Percentiles rank a stretch among this genome's conserved stretches.
phyloP scores from a whole-genome alignment of 345 rosid species.

The Lagerstroemia speciosa region DNA sequence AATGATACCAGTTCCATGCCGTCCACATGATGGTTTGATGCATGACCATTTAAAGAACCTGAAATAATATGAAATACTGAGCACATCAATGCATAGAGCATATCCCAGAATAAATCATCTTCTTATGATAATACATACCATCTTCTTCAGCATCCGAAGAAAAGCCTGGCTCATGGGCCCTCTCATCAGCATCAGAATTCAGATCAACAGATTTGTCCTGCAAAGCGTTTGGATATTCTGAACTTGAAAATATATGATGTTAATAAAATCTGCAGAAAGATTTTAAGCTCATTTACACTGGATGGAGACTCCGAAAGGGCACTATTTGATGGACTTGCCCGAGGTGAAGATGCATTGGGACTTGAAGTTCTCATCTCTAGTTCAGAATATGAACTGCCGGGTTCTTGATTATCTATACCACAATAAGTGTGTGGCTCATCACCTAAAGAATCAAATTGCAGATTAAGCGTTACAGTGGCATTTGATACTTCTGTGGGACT shows the following conservation, averaged over 20 bases:
- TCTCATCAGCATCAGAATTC: conserved; percentile 43
- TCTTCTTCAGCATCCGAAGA: conserved; percentile 43
- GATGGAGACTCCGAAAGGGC: conserved; percentile 34
- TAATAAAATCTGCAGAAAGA: conserved; percentile 12
- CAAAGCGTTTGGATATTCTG: conserved; percentile 13
- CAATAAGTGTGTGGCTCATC: conserved; percentile 20
- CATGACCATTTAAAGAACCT: conserved; percentile 27
- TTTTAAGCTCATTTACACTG: conserved; percentile 34
- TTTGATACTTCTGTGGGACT: conserved; percentile 19
- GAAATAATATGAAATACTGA: conserved; percentile 28
- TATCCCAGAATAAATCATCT: not conserved
- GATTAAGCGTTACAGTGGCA: conserved; percentile 13
- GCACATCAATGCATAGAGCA: conserved; percentile 13
- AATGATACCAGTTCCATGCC: conserved; percentile 38
- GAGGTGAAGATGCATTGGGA: conserved; percentile 28
- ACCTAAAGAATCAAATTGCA: conserved; percentile 20
- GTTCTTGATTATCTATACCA: conserved; percentile 19
- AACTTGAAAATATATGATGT: conserved; percentile 8
- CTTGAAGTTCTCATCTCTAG: conserved; percentile 24
- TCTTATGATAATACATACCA: conserved; percentile 22
- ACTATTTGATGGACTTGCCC: conserved; percentile 27
- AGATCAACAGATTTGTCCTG: conserved; percentile 44
- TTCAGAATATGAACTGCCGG: conserved; percentile 24
- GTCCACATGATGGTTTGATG: conserved; percentile 17
- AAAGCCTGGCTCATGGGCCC: conserved; percentile 38